These are phyloP conservation scores for Meira nashicola DNA, from an alignment of 1,284 basidiomycete species.

Conservation along the genomic window DNA sequence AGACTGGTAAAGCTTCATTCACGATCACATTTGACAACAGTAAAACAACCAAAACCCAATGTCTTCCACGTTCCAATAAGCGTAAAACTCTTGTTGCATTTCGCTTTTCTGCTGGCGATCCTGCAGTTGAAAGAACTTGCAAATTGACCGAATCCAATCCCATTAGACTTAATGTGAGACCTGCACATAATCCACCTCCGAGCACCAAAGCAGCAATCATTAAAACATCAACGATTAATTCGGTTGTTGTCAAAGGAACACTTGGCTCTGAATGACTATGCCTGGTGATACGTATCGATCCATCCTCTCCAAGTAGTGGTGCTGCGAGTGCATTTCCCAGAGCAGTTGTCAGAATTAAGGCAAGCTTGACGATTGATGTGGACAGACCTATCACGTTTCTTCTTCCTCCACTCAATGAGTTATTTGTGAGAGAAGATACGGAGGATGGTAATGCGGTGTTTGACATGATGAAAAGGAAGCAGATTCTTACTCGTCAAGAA, in stretches of 20 bases:
- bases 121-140: slow-evolving; percentile 74
- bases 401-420: too few species aligned
- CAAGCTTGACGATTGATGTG: slow-evolving; percentile 12
- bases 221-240: slow-evolving; percentile 35
- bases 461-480: too few species aligned
- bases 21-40: slow-evolving; percentile 78
- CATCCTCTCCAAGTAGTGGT: background rate
- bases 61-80: slow-evolving; percentile 74
- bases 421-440: too few species aligned
- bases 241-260: slow-evolving; percentile 22
- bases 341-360: slow-evolving; percentile 8
- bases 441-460: too few species aligned
- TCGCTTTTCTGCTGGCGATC: slow-evolving; percentile 61
- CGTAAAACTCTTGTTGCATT: slow-evolving; percentile 56
- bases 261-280: slow-evolving; percentile 9
- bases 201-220: slow-evolving; percentile 41
- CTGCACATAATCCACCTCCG: slow-evolving; percentile 57
- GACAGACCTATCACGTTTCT: background rate
- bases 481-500: too few species aligned
- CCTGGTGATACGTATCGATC: background rate
- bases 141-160: slow-evolving; percentile 89
- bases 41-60: slow-evolving; percentile 85
- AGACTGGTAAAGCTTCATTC: slow-evolving; percentile 56
- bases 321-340: slow-evolving; percentile 13
- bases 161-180: slow-evolving; percentile 80